Evolutionary conservation across 176 grass and related monocot species (phyloP).

Genomic region (Dactylis glomerata): DNA sequence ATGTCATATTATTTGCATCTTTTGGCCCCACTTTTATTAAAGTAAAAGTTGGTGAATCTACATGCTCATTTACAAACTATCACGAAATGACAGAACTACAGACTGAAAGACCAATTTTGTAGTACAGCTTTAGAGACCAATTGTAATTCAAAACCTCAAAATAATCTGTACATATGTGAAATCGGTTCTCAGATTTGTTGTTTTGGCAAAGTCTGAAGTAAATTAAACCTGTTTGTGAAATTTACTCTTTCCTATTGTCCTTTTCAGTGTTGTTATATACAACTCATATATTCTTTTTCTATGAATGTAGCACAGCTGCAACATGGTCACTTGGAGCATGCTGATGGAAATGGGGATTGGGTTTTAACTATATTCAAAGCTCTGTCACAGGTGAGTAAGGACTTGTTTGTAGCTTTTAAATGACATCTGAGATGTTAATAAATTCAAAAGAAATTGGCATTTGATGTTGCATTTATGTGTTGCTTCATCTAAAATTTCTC

Average conservation of each 20-base stretch:
- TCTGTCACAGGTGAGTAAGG: slow-evolving; percentile 67
- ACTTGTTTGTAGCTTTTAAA: slow-evolving; percentile 26
- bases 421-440: neutral
- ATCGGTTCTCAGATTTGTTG: neutral
- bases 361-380: slow-evolving; percentile 97
- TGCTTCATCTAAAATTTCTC: neutral
- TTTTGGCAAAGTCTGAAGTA: neutral
- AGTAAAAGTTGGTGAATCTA: neutral
- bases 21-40: neutral
- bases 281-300: slow-evolving; percentile 12
- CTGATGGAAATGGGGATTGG: slow-evolving; percentile 99
- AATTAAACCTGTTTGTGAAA: neutral
- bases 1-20: neutral
- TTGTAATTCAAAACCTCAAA: neutral
- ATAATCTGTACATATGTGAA: neutral
- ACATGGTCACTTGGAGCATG: slow-evolving; percentile 76
- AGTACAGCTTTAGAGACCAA: neutral
- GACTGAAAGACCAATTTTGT: neutral
- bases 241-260: neutral
- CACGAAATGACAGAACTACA: neutral
- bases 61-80: neutral
- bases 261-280: slow-evolving; percentile 2
- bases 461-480: neutral
- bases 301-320: slow-evolving; percentile 75
- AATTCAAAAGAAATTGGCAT: slow-evolving; percentile 5